Evolutionary conservation across 805 yeast species (phyloP), one percentile per base, ranked within the genome.

Genomic region (Blastobotrys robertii): DNA sequence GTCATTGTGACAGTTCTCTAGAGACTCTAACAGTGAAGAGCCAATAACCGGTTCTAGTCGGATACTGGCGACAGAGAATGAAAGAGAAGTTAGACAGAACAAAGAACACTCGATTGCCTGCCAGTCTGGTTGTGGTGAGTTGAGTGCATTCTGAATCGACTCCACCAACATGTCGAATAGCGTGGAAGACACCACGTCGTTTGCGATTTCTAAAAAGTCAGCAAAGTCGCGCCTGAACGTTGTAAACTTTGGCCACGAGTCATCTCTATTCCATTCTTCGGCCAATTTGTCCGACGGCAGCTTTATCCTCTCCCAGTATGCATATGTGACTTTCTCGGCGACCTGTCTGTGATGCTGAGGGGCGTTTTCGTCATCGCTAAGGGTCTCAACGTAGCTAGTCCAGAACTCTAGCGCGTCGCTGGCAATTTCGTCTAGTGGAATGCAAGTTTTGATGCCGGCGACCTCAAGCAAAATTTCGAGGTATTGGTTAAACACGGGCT

Each of bases 131-230:
- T 4, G 43, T 32, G 2, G 44, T 22, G 4, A 42, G 13, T 32
- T 39, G 39, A 41, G 47, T 10, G 41, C n/a, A 5, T n/a, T 14
- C 5, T 15, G 8, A 14, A 50, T 51, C 6, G 48, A 46, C 6
- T 34, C 30, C 8, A 56, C 54, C 25, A 84, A 57, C 14, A 61
- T 66, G 3, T 65, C 63, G 49, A 73, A 74, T 31, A 84, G 58
- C 1, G 69, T 63, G 0, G 59, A 43, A 32, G 83, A 84, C 31
- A 85, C 67, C 4, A 84, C 66, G 1, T 86, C 74, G 65, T 81
- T 84, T 1, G 81, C 61, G 0, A 76, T 67, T 43, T 86, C 92
- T 49, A 84, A 74, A 32, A 88, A 68, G 51, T 92, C 97, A 1
- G 81, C 73, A 8, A 82, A 81, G 47, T 82, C 90, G 29, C 75